Percentiles rank a stretch among this genome's conserved stretches.
These are phyloP conservation scores for Talaromyces rugulosus DNA, from an alignment of 2,329 filamentous ascomycete genomes.

Conservation along the genomic window DNA sequence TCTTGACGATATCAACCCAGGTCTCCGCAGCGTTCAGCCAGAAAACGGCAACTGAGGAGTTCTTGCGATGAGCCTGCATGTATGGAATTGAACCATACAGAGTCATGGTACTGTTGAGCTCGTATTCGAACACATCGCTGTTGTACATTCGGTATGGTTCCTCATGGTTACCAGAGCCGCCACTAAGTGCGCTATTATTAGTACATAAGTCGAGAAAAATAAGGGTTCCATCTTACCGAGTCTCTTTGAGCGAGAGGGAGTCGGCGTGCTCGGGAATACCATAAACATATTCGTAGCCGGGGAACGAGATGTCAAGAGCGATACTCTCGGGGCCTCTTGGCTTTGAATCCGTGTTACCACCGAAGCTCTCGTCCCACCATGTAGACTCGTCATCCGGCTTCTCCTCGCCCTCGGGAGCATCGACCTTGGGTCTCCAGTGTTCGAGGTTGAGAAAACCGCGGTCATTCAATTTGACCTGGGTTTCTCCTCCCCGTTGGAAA, in stretches of 20 bases:
- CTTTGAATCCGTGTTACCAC: constrained; percentile 91
- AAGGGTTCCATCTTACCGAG: constrained; percentile 49
- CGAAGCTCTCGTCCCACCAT: constrained; percentile 97
- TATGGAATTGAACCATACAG: constrained; percentile 96
- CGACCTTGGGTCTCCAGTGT: constrained; percentile 88
- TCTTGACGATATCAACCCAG: constrained; percentile 91
- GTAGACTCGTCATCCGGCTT: constrained; percentile 64
- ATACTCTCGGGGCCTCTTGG: constrained; percentile 92
- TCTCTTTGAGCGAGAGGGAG: constrained; percentile 81
- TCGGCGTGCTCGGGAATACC: constrained; percentile 93
- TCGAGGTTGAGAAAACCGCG: constrained; percentile 89
- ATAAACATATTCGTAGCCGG: constrained; percentile 86
- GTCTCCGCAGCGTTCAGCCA: constrained; percentile 98
- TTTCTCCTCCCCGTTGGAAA: constrained; percentile 76
- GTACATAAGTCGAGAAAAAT: constrained; percentile 4
- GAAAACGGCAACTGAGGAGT: constrained; percentile 90
- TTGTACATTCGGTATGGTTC: constrained; percentile 97
- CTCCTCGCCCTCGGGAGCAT: constrained; percentile 50
- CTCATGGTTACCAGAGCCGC: constrained; percentile 75
- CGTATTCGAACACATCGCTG: constrained; percentile 95
- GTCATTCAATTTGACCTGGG: constrained; percentile 84
- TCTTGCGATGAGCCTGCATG: constrained; percentile 94
- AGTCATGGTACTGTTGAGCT: constrained; percentile 96
- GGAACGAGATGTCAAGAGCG: constrained; percentile 85
- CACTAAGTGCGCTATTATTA: constrained; percentile 40